Conservation (phyloP, 768 basidiomycete genomes). For the Mycena floridula region DNA sequence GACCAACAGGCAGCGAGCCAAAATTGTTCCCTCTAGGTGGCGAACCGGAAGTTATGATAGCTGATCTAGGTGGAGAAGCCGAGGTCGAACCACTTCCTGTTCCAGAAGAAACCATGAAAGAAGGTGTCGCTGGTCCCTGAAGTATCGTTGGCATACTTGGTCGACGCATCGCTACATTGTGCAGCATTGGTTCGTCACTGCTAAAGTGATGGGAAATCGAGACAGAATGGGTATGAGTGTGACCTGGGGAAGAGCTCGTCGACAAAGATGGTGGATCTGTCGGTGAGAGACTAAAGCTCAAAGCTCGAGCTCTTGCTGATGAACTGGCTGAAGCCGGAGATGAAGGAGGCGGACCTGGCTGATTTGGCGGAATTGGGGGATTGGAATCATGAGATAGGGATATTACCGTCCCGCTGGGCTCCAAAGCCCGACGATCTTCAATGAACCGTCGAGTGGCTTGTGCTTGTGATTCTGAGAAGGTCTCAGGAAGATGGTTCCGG, state of each 20-base stretch:
- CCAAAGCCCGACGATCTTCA: conserved; percentile 18
- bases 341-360: conserved; percentile 14
- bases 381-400: background rate
- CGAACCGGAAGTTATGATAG: background rate
- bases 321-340: conserved; percentile 30
- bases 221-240: conserved; percentile 9
- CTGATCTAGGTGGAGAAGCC: background rate
- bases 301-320: conserved; percentile 11
- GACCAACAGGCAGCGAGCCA: conserved; percentile 16
- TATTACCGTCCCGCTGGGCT: conserved; percentile 25
- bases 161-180: conserved; percentile 4
- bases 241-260: conserved; percentile 10
- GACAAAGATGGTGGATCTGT: conserved; percentile 17
- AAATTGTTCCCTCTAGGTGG: conserved; percentile 1
- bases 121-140: too few relatives aligned
- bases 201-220: background rate
- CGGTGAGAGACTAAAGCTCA: conserved; percentile 21
- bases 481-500: conserved; percentile 8
- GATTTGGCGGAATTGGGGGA: conserved; percentile 7
- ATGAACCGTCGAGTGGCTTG: conserved; percentile 15
- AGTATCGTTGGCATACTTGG: conserved; percentile 17
- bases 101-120: background rate
- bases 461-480: conserved; percentile 7
- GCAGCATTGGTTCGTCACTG: background rate
- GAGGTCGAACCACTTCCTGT: background rate